A percentile compares a stretch with the other conserved stretches of the same genome.
Conservation (phyloP, 140 eudicot genomes). For the Cichorium intybus region DNA sequence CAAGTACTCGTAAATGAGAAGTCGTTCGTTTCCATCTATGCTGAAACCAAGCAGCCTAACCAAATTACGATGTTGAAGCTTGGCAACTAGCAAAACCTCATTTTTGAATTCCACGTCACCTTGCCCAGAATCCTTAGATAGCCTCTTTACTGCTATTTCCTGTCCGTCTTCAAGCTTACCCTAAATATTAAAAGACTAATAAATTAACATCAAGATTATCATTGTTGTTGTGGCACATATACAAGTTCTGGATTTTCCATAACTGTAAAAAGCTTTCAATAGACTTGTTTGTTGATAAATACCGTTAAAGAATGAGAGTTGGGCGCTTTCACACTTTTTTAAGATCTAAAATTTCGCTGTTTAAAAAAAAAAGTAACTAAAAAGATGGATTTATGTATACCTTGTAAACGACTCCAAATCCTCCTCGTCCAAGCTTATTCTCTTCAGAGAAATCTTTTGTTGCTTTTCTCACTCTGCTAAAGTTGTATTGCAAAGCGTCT, state of each 20-base stretch:
- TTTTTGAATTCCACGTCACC: constrained; percentile 16
- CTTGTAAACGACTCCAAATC: constrained; percentile 58
- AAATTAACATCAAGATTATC: background rate
- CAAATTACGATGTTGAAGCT: constrained; percentile 25
- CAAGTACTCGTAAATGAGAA: constrained; percentile 25
- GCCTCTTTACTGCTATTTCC: constrained; percentile 31
- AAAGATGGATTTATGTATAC: constrained; percentile 26
- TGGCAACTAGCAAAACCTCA: constrained; percentile 23
- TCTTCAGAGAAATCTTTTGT: constrained; percentile 38
- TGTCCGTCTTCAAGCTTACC: constrained; percentile 19
- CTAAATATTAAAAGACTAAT: background rate
- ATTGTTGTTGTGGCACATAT: too few relatives aligned
- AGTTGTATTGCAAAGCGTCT: constrained; percentile 34
- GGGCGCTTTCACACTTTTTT: too few relatives aligned
- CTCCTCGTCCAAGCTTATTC: constrained; percentile 50
- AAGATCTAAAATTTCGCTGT: too few relatives aligned
- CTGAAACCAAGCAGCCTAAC: constrained; percentile 24
- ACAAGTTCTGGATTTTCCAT: too few relatives aligned
- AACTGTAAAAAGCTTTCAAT: too few relatives aligned
- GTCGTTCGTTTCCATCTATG: constrained; percentile 5
- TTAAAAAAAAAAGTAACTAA: too few relatives aligned
- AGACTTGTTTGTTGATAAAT: too few relatives aligned
- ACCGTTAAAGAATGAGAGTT: too few relatives aligned
- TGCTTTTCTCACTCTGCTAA: constrained; percentile 26
- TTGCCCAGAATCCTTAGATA: constrained; percentile 12